Percentiles rank a stretch among this genome's conserved stretches.
Conservation (phyloP, 768 basidiomycete species). For the Suillus fuscotomentosus region DNA sequence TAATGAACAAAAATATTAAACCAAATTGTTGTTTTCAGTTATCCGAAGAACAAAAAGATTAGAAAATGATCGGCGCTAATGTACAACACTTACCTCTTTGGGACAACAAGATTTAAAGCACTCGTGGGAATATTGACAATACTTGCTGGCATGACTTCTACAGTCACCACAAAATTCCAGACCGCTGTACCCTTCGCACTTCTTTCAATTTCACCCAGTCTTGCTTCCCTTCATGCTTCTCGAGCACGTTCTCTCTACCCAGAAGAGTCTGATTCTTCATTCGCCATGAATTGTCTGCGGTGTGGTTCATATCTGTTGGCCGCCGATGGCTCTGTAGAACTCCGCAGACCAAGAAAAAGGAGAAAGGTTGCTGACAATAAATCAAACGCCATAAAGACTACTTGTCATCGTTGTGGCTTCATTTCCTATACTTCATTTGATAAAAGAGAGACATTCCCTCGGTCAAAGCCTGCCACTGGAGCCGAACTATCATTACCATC, state of each 20-base stretch:
- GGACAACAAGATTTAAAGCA: slow-evolving; percentile 19
- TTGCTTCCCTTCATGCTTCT: slow-evolving; percentile 62
- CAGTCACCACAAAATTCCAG: slow-evolving; percentile 43
- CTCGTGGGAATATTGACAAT: slow-evolving; percentile 7
- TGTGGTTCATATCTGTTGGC: slow-evolving; percentile 53
- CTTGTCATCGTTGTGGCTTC: slow-evolving; percentile 22
- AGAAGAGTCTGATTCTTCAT: slow-evolving; percentile 20
- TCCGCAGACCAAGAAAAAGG: slow-evolving; percentile 31
- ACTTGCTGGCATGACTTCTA: not conserved
- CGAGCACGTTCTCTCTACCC: slow-evolving; percentile 35
- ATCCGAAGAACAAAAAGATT: slow-evolving; percentile 9
- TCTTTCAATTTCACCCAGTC: slow-evolving; percentile 48
- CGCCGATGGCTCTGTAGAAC: slow-evolving; percentile 36
- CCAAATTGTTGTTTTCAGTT: not conserved
- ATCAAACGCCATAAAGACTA: slow-evolving; percentile 9
- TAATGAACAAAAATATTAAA: slow-evolving; percentile 8
- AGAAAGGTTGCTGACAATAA: slow-evolving; percentile 16
- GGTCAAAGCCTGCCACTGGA: not conserved
- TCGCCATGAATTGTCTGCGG: slow-evolving; percentile 40
- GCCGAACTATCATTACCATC: not conserved
- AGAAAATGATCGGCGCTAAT: slow-evolving; percentile 9
- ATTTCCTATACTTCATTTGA: slow-evolving; percentile 4
- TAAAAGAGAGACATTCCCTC: not conserved
- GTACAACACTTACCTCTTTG: slow-evolving; percentile 23
- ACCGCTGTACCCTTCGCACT: slow-evolving; percentile 48